Evolutionary conservation across 352 stramenopile species (phyloP).

Genomic region (Globisporangium middletonii): DNA sequence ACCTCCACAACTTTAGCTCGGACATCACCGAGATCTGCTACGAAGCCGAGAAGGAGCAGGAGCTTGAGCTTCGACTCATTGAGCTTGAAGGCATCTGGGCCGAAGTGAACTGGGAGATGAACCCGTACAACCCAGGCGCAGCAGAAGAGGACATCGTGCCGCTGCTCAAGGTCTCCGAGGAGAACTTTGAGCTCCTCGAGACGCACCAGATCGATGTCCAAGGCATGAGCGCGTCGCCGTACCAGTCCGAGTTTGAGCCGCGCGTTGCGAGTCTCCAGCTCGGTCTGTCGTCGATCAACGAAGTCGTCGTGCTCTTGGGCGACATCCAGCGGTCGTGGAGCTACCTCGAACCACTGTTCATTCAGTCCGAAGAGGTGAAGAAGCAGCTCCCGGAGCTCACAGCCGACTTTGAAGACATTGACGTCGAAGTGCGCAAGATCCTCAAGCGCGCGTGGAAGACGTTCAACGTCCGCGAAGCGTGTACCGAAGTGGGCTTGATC

Average conservation of each 20-base stretch:
- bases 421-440: conserved; percentile 88
- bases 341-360: conserved; percentile 95
- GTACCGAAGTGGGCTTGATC: conserved; percentile 86
- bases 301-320: conserved; percentile 92
- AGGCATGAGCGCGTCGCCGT: conserved; percentile 94
- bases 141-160: conserved; percentile 76
- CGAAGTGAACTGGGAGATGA: conserved; percentile 93
- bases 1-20: conserved; percentile 92
- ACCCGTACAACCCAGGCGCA: conserved; percentile 78
- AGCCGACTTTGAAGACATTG: conserved; percentile 92
- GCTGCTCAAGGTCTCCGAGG: conserved; percentile 90
- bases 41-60: conserved; percentile 95
- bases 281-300: conserved; percentile 82
- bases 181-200: conserved; percentile 96
- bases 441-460: conserved; percentile 82
- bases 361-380: conserved; percentile 95
- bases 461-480: conserved; percentile 88
- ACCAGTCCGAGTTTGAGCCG: conserved; percentile 93
- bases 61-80: conserved; percentile 90
- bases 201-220: conserved; percentile 96
- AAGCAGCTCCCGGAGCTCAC: conserved; percentile 93
- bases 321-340: conserved; percentile 96
- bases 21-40: conserved; percentile 97
- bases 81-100: conserved; percentile 91
- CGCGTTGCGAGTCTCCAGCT: conserved; percentile 88